A percentile compares a stretch with the other conserved stretches of the same genome.
phyloP scores from a whole-genome alignment of 306 rosid genomes.

The Pterocarpus macrocarpus region DNA sequence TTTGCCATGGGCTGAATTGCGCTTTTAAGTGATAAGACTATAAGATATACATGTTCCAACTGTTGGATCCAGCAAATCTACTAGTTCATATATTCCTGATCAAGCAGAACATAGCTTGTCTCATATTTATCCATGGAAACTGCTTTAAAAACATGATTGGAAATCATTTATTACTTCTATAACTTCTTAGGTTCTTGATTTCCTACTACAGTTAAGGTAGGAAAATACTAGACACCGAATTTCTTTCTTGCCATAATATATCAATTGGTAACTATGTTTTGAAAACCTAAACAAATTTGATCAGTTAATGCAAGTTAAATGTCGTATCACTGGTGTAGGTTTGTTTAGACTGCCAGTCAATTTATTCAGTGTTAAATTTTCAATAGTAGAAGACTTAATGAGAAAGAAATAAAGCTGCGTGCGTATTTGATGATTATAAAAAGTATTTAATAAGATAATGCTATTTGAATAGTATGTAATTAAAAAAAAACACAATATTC shows the following conservation, averaged over 20 bases:
- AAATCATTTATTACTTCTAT: too few species aligned
- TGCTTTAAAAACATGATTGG: background rate
- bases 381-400: background rate
- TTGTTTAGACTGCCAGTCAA: background rate
- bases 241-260: too few species aligned
- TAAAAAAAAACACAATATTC: background rate
- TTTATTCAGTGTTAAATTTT: background rate
- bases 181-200: too few species aligned
- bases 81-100: background rate
- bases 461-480: background rate
- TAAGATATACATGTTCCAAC: background rate
- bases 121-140: background rate
- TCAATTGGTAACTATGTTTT: too few species aligned
- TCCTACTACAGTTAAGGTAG: too few species aligned
- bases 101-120: slow-evolving; percentile 16
- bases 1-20: background rate
- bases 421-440: background rate
- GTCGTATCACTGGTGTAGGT: background rate
- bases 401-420: background rate
- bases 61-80: background rate
- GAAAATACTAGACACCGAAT: background rate
- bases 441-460: background rate
- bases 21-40: too few species aligned
- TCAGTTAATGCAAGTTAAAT: too few species aligned
- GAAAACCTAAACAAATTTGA: too few species aligned